These are phyloP conservation scores for Citrus mangshanensis DNA, from an alignment of 345 rosid species.

Conservation along the genomic window DNA sequence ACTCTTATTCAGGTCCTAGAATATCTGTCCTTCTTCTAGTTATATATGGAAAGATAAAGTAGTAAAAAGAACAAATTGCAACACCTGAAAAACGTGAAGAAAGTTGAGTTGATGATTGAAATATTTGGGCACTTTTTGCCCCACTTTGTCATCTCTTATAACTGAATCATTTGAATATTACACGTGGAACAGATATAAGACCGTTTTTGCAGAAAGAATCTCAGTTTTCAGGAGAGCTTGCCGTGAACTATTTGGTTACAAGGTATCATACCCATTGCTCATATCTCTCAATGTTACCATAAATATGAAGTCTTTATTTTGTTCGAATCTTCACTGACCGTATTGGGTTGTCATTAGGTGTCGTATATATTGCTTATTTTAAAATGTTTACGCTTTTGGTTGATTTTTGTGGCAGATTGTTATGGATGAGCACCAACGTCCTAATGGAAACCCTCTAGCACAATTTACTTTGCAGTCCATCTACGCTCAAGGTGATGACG, in stretches of 20 bases:
- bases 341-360: not conserved
- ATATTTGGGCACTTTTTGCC: conserved; percentile 1
- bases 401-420: conserved; percentile 53
- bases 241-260: conserved; percentile 95
- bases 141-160: conserved; percentile 7
- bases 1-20: too few relatives aligned
- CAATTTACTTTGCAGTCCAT: conserved; percentile 80
- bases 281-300: not conserved
- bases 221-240: conserved; percentile 97
- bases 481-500: conserved; percentile 79
- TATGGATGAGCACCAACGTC: conserved; percentile 92
- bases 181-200: conserved; percentile 68
- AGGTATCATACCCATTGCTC: conserved; percentile 46
- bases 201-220: conserved; percentile 92
- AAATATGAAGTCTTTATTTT: conserved; percentile 7
- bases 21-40: too few relatives aligned
- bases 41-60: too few relatives aligned
- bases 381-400: not conserved
- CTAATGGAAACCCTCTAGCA: conserved; percentile 85
- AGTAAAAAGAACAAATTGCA: too few relatives aligned
- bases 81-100: too few relatives aligned
- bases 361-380: not conserved
- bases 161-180: not conserved
- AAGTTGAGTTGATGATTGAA: not conserved
- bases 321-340: not conserved